These are phyloP conservation scores for Cercospora zeina DNA, from an alignment of 2,329 filamentous ascomycete genomes.

Conservation along the genomic window DNA sequence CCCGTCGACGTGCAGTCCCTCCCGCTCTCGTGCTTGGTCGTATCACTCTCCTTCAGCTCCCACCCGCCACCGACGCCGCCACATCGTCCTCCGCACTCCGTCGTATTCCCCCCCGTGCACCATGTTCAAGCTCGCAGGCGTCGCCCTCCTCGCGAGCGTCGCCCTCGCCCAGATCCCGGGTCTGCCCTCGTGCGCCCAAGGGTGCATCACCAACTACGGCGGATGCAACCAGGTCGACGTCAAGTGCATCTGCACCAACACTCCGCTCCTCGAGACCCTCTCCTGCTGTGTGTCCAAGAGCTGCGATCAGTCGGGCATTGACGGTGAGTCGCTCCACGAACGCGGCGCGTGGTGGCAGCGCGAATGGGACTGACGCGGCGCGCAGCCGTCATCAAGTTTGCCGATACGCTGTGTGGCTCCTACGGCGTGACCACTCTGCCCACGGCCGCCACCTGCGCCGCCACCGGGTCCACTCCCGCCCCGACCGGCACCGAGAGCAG, in stretches of 20 bases:
- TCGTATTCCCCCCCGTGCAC: not conserved
- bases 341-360: not conserved
- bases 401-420: constrained; percentile 44
- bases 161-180: constrained; percentile 30
- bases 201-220: constrained; percentile 44
- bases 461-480: constrained; percentile 27
- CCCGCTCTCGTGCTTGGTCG: not conserved
- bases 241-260: constrained; percentile 47
- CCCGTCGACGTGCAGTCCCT: not conserved
- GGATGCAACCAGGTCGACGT: constrained; percentile 44
- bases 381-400: constrained; percentile 47
- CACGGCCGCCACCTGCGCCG: constrained; percentile 43
- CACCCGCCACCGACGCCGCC: not conserved
- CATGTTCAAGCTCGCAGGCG: constrained; percentile 28
- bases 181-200: constrained; percentile 35
- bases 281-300: constrained; percentile 46
- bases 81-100: too few relatives aligned
- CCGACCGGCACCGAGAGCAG: constrained; percentile 13
- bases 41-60: constrained; percentile 2
- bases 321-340: not conserved
- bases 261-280: constrained; percentile 40
- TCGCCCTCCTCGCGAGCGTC: constrained; percentile 28
- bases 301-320: constrained; percentile 32
- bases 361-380: not conserved
- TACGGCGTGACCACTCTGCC: constrained; percentile 44